These are phyloP conservation scores for Cordyceps javanica DNA, from an alignment of 2,329 filamentous ascomycete species.

Conservation along the genomic window DNA sequence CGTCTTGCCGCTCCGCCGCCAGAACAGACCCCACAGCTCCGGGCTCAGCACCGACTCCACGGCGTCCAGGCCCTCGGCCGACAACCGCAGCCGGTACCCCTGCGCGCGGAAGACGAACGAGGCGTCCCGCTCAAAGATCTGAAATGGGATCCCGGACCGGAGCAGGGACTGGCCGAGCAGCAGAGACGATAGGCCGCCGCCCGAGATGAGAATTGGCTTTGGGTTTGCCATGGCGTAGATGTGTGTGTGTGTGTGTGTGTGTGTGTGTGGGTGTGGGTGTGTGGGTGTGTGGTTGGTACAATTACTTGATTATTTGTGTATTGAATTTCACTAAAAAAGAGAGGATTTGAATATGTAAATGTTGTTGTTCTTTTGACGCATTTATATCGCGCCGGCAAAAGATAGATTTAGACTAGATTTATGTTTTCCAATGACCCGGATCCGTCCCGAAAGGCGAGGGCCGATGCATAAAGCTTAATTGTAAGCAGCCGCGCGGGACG, in stretches of 20 bases:
- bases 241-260: background rate
- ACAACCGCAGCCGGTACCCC: conserved; percentile 56
- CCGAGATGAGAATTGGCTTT: conserved; percentile 37
- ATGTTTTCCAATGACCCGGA: background rate
- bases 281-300: background rate
- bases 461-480: conserved; percentile 1
- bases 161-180: conserved; percentile 38
- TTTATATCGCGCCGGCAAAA: too few species aligned
- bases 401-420: background rate
- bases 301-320: background rate
- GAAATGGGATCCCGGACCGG: conserved; percentile 40
- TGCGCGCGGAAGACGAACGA: conserved; percentile 50
- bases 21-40: conserved; percentile 46
- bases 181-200: conserved; percentile 37
- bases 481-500: conserved; percentile 8
- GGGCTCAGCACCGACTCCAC: conserved; percentile 52
- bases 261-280: background rate
- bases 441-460: background rate
- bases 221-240: background rate
- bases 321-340: background rate
- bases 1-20: conserved; percentile 53
- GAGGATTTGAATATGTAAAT: too few species aligned
- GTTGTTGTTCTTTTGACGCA: too few species aligned
- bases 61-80: conserved; percentile 49
- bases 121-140: conserved; percentile 50